These are phyloP conservation scores for Cnidoscolus chayamansa DNA, from an alignment of 441 rosid species.

Conservation along the genomic window DNA sequence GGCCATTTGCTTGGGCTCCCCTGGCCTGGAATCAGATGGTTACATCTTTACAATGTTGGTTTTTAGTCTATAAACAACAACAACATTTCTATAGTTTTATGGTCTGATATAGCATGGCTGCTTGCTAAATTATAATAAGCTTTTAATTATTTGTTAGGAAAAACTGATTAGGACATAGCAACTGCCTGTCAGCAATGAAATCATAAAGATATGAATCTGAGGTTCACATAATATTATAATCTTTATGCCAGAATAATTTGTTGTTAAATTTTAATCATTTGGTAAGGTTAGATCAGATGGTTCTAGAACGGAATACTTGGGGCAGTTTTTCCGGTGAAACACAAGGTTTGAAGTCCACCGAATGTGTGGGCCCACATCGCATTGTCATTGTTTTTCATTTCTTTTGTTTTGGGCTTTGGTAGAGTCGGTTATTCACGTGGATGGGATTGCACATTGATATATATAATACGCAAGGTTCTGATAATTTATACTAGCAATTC, in stretches of 20 bases:
- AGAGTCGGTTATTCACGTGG: conserved; percentile 40
- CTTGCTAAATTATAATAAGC: conserved; percentile 5
- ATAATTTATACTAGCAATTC: neutral
- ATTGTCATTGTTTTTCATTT: neutral
- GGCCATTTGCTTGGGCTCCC: conserved; percentile 27
- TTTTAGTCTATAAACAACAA: too few relatives aligned
- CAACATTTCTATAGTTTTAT: too few relatives aligned
- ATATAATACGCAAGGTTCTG: neutral
- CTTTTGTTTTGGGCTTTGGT: neutral
- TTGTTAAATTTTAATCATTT: conserved; percentile 26
- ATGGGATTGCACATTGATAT: conserved; percentile 20
- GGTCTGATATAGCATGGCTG: too few relatives aligned
- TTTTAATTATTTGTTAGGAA: too few relatives aligned
- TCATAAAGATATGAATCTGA: conserved; percentile 18
- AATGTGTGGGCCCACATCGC: neutral
- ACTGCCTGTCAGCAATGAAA: conserved; percentile 10
- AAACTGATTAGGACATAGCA: conserved; percentile 32
- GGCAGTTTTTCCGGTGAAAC: neutral
- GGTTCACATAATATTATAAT: conserved; percentile 33
- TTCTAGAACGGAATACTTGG: conserved; percentile 19
- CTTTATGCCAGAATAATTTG: neutral
- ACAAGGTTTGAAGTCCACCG: neutral
- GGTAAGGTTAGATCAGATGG: conserved; percentile 20
- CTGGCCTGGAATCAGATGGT: conserved; percentile 29
- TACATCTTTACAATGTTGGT: neutral